Base-by-base conservation (phyloP, 1,139 yeast species). In the Meyerozyma smithsonii region DNA sequence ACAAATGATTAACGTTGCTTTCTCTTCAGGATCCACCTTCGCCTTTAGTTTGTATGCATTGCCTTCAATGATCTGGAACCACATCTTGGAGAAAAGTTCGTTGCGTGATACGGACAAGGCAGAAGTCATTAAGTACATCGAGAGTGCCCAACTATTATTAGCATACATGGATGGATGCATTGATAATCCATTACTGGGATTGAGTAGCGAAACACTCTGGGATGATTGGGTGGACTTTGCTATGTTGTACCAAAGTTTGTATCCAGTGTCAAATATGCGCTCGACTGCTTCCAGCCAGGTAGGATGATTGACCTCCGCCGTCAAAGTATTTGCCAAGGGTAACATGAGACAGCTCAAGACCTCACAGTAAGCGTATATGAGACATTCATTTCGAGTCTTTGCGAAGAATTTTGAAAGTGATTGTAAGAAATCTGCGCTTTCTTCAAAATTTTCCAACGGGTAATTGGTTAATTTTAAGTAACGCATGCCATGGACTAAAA, bases 251-350 rank as follows among this genome's bases (percentile, higher is more conserved):
- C 74, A 69, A 20, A 70, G 59, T 25, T 55, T 52, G 24, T 50
- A 49, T 2, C 84, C 79, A 42, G 74, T 74, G 11, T 73, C 61
- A 55, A 76, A 84, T 2, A 89, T 76, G 15, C 68, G 62, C 25
- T 76, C 77, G 40, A 88, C 76, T 0, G 96, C 94, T 38, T 81
- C 85, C 0, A 84, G 82, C 99, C 98, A 94, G 0, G 85, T 80
- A 3, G 98, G 98, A 58, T 89, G 95, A 54, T 94, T 92, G 1
- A 89, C 89, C 58, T 94, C 99, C 0, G 97, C 98, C 0, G 97
- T 87, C 26, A 90, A 72, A 2, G 78, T 72, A 15, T 88, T 94
- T 0, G 97, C 95, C 32, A 92, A 63, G 0, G 97, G 95, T 35
- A 87, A 62, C 3, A 94, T 62, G 32, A 94, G 71, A 43, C 78